A percentile compares a stretch with the other conserved stretches of the same genome.
phyloP scores from a whole-genome alignment of 73 alveolate species.

The Paramecium bursaria region DNA sequence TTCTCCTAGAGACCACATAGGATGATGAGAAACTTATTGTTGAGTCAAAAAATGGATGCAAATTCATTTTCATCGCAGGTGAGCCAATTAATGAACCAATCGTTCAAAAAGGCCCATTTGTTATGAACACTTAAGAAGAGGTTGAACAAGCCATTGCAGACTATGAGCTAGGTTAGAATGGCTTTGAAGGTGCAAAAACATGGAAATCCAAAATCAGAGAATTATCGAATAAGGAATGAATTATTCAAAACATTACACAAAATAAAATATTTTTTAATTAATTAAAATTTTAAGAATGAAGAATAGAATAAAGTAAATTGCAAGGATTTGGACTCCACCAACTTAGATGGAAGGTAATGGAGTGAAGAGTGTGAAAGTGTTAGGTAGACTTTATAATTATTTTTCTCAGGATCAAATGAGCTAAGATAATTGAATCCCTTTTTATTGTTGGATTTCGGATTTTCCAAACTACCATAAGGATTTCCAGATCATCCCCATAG shows the following conservation, averaged over 20 bases:
- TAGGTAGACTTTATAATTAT: too few species aligned
- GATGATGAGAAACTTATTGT: constrained; percentile 44
- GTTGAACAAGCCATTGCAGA: constrained; percentile 77
- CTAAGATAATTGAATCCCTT: constrained; percentile 88
- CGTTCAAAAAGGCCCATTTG: constrained; percentile 83
- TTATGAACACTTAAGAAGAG: constrained; percentile 78
- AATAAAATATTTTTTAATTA: too few species aligned
- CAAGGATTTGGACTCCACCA: too few species aligned
- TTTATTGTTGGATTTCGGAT: constrained; percentile 75
- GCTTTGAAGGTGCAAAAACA: constrained; percentile 83
- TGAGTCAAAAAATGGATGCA: constrained; percentile 8
- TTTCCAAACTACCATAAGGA: constrained; percentile 78
- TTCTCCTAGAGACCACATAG: constrained; percentile 44
- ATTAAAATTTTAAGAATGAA: too few species aligned
- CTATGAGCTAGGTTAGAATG: constrained; percentile 76
- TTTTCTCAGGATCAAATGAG: too few species aligned
- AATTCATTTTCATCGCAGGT: constrained; percentile 82
- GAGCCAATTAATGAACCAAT: constrained; percentile 84
- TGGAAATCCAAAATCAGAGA: constrained; percentile 81
- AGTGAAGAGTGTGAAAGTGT: too few species aligned
- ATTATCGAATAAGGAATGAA: too few species aligned
- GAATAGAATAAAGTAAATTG: too few species aligned
- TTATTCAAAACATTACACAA: too few species aligned
- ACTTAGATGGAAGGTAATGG: too few species aligned
- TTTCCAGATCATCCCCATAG: constrained; percentile 94